Base-by-base conservation (phyloP, 345 rosid species). In the Excoecaria agallocha region DNA sequence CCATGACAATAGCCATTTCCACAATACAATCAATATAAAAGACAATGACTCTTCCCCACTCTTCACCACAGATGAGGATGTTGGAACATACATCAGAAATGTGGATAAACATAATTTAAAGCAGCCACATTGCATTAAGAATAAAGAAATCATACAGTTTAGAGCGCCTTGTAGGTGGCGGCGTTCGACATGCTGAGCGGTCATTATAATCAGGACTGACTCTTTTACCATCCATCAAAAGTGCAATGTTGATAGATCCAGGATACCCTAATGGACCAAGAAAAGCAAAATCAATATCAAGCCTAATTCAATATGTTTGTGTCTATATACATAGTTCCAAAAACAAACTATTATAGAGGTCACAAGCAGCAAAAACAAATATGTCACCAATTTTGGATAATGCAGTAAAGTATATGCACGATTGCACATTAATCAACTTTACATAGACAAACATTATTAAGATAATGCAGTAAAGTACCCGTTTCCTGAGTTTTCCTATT, bases 111-210 rank as follows among this genome's bases (percentile, higher is more conserved):
- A 56, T 48, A 51, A 68, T 74, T 46, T 62, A 62, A 59, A 81
- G 63, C 64, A 69, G 69, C 55, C 12, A 41, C 35, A 49, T 57
- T 54, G 62, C 41, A 48, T 24, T 74, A 72, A 67, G 51, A 76
- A 73, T 20, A 38, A 65, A 82, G 76, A 62, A 62, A 73, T 48
- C 88, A 82, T 86, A 88, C 89, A 78, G 43, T 83, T 85, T 88
- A 77, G 81, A 59, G 69, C 88, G 88, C 72, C 86, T 88, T 75
- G 80, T 76, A 70, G 89, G 83, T 72, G 87, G 88, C 57, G 74
- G 80, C 82, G 78, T 70, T 65, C n/a, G 70, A 68, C 77, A 74
- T 64, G 74, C 80, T 6, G 83, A 84, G 71, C 70, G 75, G 45
- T 74, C 83, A 43, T 73, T 79, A 70, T 67, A 76, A 59, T 73